Evolutionary conservation across 192 early-diverging fungal species (phyloP).

Genomic region (Coemansia sp.): DNA sequence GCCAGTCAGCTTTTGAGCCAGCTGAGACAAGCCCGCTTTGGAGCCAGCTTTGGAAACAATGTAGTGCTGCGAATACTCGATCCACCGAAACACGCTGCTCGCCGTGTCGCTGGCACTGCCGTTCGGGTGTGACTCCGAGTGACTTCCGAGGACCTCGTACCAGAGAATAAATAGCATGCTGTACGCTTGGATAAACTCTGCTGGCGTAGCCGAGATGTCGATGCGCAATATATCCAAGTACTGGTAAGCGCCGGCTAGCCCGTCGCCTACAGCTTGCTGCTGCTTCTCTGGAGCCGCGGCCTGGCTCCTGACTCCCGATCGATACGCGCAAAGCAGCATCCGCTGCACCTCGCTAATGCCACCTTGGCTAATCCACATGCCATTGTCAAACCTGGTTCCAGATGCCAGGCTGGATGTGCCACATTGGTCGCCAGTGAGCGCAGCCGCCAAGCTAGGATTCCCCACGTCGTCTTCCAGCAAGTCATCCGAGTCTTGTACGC

Average conservation of each 20-base stretch:
- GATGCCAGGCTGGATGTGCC: constrained; percentile 16
- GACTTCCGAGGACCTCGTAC: constrained; percentile 4
- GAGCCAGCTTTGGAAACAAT: constrained; percentile 8
- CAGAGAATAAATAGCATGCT: constrained; percentile 41
- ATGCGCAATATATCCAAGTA: constrained; percentile 41
- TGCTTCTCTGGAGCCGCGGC: neutral
- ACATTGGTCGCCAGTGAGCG: neutral
- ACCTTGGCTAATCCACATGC: constrained; percentile 44
- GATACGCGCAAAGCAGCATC: constrained; percentile 1
- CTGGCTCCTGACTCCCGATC: neutral
- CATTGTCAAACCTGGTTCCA: constrained; percentile 35
- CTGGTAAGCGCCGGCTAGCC: neutral
- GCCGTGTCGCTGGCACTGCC: neutral
- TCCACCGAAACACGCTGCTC: constrained; percentile 41
- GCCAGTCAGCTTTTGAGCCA: constrained; percentile 11
- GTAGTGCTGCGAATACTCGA: constrained; percentile 34
- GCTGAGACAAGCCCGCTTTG: constrained; percentile 11
- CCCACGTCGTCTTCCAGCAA: neutral
- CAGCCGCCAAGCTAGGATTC: neutral
- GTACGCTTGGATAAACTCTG: constrained; percentile 43
- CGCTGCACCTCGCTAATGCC: constrained; percentile 28
- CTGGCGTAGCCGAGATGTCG: constrained; percentile 19
- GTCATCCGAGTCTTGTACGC: neutral
- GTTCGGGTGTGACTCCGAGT: neutral
- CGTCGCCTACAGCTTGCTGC: neutral